These are phyloP conservation scores for Harringtonia aguacate DNA, from an alignment of 2,329 filamentous ascomycete species.

Conservation along the genomic window DNA sequence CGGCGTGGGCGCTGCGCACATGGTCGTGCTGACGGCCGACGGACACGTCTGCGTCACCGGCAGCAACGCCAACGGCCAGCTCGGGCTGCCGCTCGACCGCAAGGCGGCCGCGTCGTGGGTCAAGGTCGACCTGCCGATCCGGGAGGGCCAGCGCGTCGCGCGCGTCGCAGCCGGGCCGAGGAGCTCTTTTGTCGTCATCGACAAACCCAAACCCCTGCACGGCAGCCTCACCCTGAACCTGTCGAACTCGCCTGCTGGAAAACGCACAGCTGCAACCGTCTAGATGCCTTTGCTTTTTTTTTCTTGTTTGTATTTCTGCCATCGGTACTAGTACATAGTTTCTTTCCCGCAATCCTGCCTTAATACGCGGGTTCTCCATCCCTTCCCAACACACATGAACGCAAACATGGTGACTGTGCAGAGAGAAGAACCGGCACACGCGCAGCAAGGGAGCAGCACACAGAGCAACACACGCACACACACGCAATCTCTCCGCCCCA, in stretches of 20 bases:
- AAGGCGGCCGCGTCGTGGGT: constrained; percentile 17
- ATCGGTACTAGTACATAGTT: constrained; percentile 11
- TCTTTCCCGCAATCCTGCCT: constrained; percentile 5
- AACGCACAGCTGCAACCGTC: constrained; percentile 5
- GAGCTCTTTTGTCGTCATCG: constrained; percentile 35
- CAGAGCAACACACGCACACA: no score
- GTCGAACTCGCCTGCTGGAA: no score
- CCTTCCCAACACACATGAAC: not conserved
- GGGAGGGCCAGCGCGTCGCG: constrained; percentile 18
- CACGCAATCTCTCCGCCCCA: no score
- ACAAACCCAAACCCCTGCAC: no score
- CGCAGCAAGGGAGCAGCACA: not conserved
- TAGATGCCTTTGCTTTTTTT: constrained; percentile 1
- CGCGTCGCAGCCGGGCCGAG: constrained; percentile 37
- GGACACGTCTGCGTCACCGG: constrained; percentile 45
- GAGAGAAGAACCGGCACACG: no score
- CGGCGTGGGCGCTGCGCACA: constrained; percentile 46
- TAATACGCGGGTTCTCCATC: no score
- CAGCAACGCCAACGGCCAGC: constrained; percentile 46
- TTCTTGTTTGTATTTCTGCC: constrained; percentile 5
- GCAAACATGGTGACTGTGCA: constrained; percentile 1
- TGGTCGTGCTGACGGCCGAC: constrained; percentile 40
- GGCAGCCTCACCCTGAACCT: no score
- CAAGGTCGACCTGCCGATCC: constrained; percentile 21
- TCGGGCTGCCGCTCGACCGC: constrained; percentile 31